Base-by-base conservation (phyloP, 441 rosid genomes). In the Raphanus hybrid region DNA sequence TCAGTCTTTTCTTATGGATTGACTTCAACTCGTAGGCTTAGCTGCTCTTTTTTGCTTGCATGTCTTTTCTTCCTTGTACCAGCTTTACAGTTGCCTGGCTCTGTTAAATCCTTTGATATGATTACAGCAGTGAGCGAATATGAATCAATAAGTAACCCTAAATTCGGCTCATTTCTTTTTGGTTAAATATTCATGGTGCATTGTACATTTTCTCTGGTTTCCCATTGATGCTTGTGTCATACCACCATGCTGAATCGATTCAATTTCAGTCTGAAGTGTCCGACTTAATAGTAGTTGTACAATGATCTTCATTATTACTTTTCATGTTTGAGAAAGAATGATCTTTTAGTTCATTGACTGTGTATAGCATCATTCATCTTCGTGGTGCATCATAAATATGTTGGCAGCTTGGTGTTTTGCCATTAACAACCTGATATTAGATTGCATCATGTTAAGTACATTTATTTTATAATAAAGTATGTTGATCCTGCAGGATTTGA, bases 401-500 rank as follows among this genome's bases (percentile, higher is more conserved):
- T 18, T 68, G 59, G 55, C 66, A 68, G 39, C 74, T 63, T 1
- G 2, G 64, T 62, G 23, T 79, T 71, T 48, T 66, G 50, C 69
- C 45, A 34, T 70, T 26, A 67, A 14, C 27, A 50, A 18, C 45
- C 68, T 71, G 71, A 71, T 43, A 45, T 35, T 45, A 58, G 65
- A 34, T 57, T n/a, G 59, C 39, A 35, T 76, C 18, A 16, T 16
- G 18, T 16, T 16, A 16, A 16, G 18, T 16, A 16, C 18, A 16
- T 16, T 16, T 16, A 16, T 16, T 16, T 61, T 32, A 62, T 70
- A 45, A 60, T 50, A 58, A 43, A 60, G 32, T 69, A 67, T 64
- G 77, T 71, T 71, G 57, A 32, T 78, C 71, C 78, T 82, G 75
- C 65, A 61, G 65, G 65, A 61, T 61, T 3, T 61, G 65, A 61